phyloP scores from a whole-genome alignment of 2,329 filamentous ascomycete genomes.

The Chaetomium sp. region DNA sequence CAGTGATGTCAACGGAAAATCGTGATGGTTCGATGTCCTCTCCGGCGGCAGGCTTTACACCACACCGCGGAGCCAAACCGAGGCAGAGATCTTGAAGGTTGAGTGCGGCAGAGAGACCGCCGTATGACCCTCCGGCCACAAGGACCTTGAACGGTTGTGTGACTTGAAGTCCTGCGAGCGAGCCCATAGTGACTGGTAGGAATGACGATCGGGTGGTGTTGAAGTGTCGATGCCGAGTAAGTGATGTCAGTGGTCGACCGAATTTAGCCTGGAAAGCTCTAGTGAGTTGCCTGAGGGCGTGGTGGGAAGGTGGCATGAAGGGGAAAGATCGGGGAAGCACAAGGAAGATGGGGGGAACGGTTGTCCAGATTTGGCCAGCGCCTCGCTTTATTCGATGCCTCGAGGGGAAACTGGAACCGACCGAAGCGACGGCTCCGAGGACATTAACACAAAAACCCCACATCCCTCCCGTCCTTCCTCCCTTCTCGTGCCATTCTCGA shows the following conservation, averaged over 20 bases:
- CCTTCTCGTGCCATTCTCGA: background rate
- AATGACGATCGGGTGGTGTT: background rate
- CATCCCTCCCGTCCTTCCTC: background rate
- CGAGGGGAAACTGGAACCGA: background rate
- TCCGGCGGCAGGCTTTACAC: conserved; percentile 32
- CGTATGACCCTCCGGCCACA: conserved; percentile 71
- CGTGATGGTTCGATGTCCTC: conserved; percentile 32
- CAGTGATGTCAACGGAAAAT: conserved; percentile 67
- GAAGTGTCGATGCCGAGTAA: background rate
- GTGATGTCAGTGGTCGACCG: background rate
- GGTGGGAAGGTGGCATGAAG: background rate
- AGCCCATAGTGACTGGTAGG: conserved; percentile 27
- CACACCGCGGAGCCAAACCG: conserved; percentile 55
- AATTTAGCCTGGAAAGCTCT: background rate
- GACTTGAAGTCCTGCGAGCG: conserved; percentile 13
- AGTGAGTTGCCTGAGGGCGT: background rate
- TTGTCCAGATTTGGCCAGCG: background rate
- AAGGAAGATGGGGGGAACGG: background rate
- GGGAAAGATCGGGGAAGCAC: background rate
- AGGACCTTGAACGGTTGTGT: conserved; percentile 56
- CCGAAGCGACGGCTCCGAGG: conserved; percentile 15
- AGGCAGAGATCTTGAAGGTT: conserved; percentile 68
- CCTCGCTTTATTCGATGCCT: background rate
- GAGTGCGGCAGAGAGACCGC: conserved; percentile 66
- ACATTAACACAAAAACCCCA: background rate